Evolutionary conservation across 371 early-diverging fungal genomes (phyloP), one percentile per base, ranked within the genome.

Genomic region (Rhizopus arrhizus): DNA sequence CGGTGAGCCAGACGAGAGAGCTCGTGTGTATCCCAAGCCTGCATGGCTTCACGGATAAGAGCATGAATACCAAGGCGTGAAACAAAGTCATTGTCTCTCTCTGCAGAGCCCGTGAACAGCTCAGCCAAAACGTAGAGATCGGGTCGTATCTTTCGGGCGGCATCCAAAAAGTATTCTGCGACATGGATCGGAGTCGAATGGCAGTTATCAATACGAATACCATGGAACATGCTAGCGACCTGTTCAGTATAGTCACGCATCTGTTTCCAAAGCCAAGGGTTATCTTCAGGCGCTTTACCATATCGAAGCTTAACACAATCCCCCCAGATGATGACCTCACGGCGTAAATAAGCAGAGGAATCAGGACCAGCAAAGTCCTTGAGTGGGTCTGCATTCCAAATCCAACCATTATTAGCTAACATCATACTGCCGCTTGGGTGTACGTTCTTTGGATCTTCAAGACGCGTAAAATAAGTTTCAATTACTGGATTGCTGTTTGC

Each of bases 281-380:
- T 94, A 64, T 96, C 95, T 33, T 86, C 85, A 3, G 91, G 91
- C 6, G 75, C 63, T 28, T 84, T 68, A 34, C 99, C 99, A 68
- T 96, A 98, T 29, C 95, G 89, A 50, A 98, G 84, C 65, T 98
- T 98, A 31, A 96, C 97, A 76, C 99, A 98, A 70, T 98, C 99
- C 15, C 97, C 95, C 99, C 99, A 98, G 13, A 94, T 85, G 69
- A 98, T 97, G 22, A 98, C 91, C 64, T 96, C 94, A 54, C 97
- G 90, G 11, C 89, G 83, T 33, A 98, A 74, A 68, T 97, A 98
- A 0, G 96, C 92, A 58, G 87, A 85, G 4, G 94, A 93, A 40
- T 75, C 81, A 12, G 89, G 81, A 15, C 90, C 90, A 9, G 96
- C 97, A 85, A 98, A 97, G 75, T 97, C 94, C 36, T 84, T 70